Evolutionary conservation across 331 rosid genomes (phyloP).

Genomic region (Malus hybrid): DNA sequence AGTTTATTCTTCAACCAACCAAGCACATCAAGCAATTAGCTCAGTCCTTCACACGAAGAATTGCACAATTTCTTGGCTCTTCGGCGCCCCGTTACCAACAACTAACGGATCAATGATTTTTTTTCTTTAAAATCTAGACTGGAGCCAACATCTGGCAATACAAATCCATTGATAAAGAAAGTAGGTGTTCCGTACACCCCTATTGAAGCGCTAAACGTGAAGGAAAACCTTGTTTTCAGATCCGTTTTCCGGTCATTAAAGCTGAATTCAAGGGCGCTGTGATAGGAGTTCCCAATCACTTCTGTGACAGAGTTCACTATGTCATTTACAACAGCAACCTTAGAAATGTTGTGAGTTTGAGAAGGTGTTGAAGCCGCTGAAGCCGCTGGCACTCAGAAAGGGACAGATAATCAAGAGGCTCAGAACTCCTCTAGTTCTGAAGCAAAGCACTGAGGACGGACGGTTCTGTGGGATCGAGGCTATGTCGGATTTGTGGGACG

Average conservation of each 20-base stretch:
- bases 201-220: slow-evolving; percentile 65
- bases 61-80: slow-evolving; percentile 26
- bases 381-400: too few relatives aligned
- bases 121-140: slow-evolving; percentile 32
- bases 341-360: slow-evolving; percentile 54
- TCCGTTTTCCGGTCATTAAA: slow-evolving; percentile 61
- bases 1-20: slow-evolving; percentile 1
- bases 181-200: slow-evolving; percentile 86
- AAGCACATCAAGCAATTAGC: background rate
- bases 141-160: slow-evolving; percentile 49
- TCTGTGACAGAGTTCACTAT: slow-evolving; percentile 48
- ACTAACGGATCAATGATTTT: slow-evolving; percentile 58
- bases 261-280: slow-evolving; percentile 33
- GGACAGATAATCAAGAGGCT: too few relatives aligned
- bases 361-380: background rate
- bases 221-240: slow-evolving; percentile 71
- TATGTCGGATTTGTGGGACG: too few relatives aligned
- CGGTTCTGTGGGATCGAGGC: too few relatives aligned
- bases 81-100: slow-evolving; percentile 11
- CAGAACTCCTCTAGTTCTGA: too few relatives aligned
- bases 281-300: slow-evolving; percentile 44
- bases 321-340: slow-evolving; percentile 37
- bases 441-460: too few relatives aligned
- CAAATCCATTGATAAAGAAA: slow-evolving; percentile 87
- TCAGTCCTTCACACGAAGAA: slow-evolving; percentile 31